Evolutionary conservation across 345 rosid species (phyloP).

Genomic region (Pseudoturritis turrita): DNA sequence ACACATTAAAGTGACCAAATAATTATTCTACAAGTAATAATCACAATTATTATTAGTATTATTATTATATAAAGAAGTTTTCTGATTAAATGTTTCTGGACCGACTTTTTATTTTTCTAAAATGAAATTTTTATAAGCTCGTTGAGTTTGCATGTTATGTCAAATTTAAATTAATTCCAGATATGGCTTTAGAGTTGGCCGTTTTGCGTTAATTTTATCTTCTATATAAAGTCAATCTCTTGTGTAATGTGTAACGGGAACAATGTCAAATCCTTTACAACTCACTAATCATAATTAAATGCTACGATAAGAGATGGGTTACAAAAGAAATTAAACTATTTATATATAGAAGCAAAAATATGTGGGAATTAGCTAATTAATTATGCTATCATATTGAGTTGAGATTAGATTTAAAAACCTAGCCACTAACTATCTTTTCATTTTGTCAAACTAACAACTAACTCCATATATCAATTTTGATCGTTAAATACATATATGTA

Average conservation of each 20-base stretch:
- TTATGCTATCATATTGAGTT: not conserved
- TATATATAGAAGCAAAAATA: not conserved
- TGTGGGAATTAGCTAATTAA: not conserved
- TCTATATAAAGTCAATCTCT: constrained; percentile 16
- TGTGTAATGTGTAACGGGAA: constrained; percentile 15
- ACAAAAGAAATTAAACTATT: not conserved
- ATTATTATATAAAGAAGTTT: constrained; percentile 1
- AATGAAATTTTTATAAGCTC: not conserved
- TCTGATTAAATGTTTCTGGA: constrained; percentile 31
- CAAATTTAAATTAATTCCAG: constrained; percentile 27
- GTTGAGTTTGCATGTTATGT: constrained; percentile 34
- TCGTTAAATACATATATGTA: not conserved
- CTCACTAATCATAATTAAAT: constrained; percentile 17
- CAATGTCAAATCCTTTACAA: constrained; percentile 28
- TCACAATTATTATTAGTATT: not conserved
- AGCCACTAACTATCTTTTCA: not conserved
- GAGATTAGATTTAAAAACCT: not conserved
- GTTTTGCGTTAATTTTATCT: constrained; percentile 8
- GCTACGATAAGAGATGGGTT: not conserved
- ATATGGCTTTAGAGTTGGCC: constrained; percentile 24
- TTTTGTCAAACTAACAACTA: constrained; percentile 3
- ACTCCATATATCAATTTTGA: not conserved
- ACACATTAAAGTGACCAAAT: constrained; percentile 26
- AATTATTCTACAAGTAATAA: constrained; percentile 10
- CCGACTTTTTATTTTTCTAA: constrained; percentile 13